Base-by-base conservation (phyloP, 768 basidiomycete genomes). In the Lentinus tigrinus region DNA sequence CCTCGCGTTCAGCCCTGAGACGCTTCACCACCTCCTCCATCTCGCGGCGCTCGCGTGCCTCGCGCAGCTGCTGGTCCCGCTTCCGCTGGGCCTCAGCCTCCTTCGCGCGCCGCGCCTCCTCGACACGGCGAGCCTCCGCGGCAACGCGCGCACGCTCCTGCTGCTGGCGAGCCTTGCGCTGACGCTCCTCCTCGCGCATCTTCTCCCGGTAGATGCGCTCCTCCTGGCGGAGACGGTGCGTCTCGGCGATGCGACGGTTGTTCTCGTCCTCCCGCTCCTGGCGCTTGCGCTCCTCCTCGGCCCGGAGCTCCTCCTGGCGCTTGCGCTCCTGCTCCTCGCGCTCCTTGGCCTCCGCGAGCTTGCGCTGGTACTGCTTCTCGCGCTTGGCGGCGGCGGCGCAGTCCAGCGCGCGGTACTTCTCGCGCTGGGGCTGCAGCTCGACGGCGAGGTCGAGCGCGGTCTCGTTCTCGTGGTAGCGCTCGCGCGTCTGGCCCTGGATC, bases 401-500 rank as follows among this genome's bases (percentile, higher is more conserved):
- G 21, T 46, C 43, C 23, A 59, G 47, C 31, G 34, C 10, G 17
- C 1, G 46, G 37, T 10, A 27, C 44, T 53, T 53, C 27, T 44
- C 58, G 47, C 43, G 44, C 44, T 23, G 14, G 3, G 56, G 51
- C 13, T 39, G 38, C 46, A 39, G 34, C 34, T 38, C 38, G 19
- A 38, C 36, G n/a, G 52, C 57, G 24, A 17, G 19, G 21, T 59
- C 58, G 47, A 54, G 31, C 28, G 43, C 34, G 28, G 7, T 52
- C 28, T 52, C 52, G 52, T 59, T 31, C 21, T 43, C 28, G 52
- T 59, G 58, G 40, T 59, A 59, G 13, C 17, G 17, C 52, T 49
- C 14, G 39, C 58, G 52, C 47, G 44, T 54, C 52, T 43, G 39
- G 16, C 39, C 58, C 10, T 31, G 17, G 47, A 49, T 27, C 52